Conservation (phyloP, 345 rosid species). For the Moringa oleifera region DNA sequence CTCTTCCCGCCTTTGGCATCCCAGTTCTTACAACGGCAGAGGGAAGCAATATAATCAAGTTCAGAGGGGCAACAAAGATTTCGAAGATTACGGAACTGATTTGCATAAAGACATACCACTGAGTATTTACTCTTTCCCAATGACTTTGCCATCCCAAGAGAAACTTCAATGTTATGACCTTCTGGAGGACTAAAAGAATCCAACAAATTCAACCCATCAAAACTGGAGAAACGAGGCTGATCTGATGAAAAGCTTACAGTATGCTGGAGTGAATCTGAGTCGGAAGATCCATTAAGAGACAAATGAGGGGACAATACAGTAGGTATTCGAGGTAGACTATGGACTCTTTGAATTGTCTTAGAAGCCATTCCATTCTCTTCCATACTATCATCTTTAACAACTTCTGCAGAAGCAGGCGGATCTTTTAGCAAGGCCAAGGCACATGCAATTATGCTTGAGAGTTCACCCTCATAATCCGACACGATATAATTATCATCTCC, state of each 20-base stretch:
- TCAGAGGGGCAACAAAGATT: conserved; percentile 64
- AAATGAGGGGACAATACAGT: conserved; percentile 38
- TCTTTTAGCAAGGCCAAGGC: conserved; percentile 60
- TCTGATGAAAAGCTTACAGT: conserved; percentile 38
- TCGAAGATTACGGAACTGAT: conserved; percentile 76
- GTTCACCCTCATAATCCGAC: conserved; percentile 84
- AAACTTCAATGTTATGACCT: conserved; percentile 46
- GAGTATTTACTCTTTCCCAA: conserved; percentile 76
- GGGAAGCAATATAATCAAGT: conserved; percentile 76
- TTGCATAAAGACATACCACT: conserved; percentile 60
- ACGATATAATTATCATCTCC: conserved; percentile 45
- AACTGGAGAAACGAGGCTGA: conserved; percentile 56
- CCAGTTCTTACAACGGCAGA: conserved; percentile 87
- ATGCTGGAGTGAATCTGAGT: conserved; percentile 41
- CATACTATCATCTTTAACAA: conserved; percentile 24
- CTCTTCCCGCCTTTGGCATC: conserved; percentile 99
- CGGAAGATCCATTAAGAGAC: conserved; percentile 54
- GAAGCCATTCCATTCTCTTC: conserved; percentile 18
- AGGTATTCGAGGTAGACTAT: conserved; percentile 26
- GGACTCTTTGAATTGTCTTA: conserved; percentile 28
- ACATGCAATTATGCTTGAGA: conserved; percentile 90
- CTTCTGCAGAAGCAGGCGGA: conserved; percentile 21
- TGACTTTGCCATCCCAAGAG: conserved; percentile 53
- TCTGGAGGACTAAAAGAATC: conserved; percentile 57
- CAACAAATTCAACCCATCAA: conserved; percentile 63